Base-by-base conservation (phyloP, 1,284 basidiomycete species). In the Apiotrichum gracile region DNA sequence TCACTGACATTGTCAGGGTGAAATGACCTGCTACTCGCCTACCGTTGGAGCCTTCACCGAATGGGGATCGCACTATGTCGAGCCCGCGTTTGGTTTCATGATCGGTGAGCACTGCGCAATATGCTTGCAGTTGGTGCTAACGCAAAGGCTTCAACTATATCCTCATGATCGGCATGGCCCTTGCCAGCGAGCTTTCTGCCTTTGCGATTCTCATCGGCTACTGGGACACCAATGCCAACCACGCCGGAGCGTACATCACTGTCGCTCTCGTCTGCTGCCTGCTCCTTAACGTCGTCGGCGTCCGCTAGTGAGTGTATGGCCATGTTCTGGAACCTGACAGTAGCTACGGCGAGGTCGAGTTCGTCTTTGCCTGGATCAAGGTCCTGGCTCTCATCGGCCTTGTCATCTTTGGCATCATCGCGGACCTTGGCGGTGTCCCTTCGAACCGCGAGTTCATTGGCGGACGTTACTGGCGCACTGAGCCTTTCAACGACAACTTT, bases 201-300 rank as follows among this genome's bases (percentile, higher is more conserved):
- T 84, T 86, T 6, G 79, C 82, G 27, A 81, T 90, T 49, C 73
- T 92, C 39, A 76, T 90, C 55, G 80, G 82, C 2, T 91, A 85
- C 76, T 91, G 89, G 88, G 86, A 88, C 68, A 47, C 62, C 12
- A 73, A 52, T 41, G 25, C 21, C 14, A 50, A 42, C 17, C 60
- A 61, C 40, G 41, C 49, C 14, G 51, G 51, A 21, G 44, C 44
- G 17, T 61, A 61, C 54, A 53, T 61, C 35, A 57, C 57, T 31
- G 54, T 48, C 16, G 48, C 53, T 17, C 47, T 57, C 7, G 9
- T 61, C 39, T n/a, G 51, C 27, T 47, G 46, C 7, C 17, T 12
- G 21, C 43, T 21, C 3, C 40, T 43, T 27, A 58, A 58, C 47
- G n/a, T 55, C 16, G 9, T 58, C 34, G 52, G 49, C 27, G 52